Percentiles rank a stretch among this genome's conserved stretches.
These are phyloP conservation scores for Populus trichocarpa DNA, from an alignment of 441 rosid genomes.

Conservation along the genomic window DNA sequence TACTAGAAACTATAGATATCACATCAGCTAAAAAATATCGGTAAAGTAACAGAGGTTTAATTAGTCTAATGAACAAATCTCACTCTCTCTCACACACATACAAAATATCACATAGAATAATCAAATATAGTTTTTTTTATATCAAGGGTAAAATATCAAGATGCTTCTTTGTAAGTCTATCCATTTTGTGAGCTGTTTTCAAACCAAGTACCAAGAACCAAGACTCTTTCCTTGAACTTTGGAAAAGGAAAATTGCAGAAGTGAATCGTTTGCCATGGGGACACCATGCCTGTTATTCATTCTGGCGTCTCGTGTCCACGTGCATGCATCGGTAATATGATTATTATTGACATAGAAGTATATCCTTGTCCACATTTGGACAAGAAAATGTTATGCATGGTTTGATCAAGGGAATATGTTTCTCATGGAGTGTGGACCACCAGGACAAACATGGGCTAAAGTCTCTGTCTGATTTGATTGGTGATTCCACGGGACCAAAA, in stretches of 20 bases:
- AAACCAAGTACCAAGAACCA: background rate
- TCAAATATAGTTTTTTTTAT: no score
- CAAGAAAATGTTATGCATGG: background rate
- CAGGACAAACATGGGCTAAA: background rate
- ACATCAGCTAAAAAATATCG: no score
- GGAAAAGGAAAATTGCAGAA: background rate
- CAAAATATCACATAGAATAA: no score
- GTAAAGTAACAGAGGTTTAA: no score
- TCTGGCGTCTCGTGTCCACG: background rate
- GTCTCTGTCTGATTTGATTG: background rate
- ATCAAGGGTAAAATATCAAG: background rate
- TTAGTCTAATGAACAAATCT: no score
- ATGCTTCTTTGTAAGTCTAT: background rate
- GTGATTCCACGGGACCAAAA: background rate
- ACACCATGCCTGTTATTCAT: background rate
- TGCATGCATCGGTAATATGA: slow-evolving; percentile 4
- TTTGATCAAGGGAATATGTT: background rate
- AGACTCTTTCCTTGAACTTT: background rate
- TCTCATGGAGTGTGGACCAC: background rate
- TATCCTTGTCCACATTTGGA: background rate
- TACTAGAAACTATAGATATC: no score
- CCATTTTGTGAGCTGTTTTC: background rate
- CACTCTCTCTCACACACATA: no score
- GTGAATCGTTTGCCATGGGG: background rate
- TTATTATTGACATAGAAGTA: background rate